Evolutionary conservation across 306 rosid genomes (phyloP).

Genomic region (Sphenostylis stenocarpa): DNA sequence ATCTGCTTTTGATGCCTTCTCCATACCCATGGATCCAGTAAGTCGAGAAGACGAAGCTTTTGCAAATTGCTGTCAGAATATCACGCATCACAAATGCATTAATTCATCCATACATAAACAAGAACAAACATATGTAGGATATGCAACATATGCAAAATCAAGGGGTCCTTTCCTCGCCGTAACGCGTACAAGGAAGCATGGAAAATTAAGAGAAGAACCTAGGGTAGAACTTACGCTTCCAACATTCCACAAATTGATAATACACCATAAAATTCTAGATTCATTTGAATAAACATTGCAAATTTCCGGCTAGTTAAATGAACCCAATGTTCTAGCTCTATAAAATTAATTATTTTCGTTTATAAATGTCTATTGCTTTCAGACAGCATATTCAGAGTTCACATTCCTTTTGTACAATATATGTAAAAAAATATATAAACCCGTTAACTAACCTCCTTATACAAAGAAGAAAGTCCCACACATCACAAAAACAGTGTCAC

Average conservation of each 20-base stretch:
- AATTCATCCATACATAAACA: neutral
- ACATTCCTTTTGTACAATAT: neutral
- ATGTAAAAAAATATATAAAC: neutral
- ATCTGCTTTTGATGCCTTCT: conserved; percentile 38
- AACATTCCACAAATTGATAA: neutral
- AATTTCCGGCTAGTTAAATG: neutral
- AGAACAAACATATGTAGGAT: neutral
- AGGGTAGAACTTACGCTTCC: neutral
- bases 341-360: neutral
- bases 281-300: neutral
- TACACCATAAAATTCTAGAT: neutral
- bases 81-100: conserved; percentile 6
- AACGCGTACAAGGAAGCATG: conserved; percentile 8
- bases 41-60: conserved; percentile 45
- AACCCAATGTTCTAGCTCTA: neutral
- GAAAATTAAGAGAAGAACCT: neutral
- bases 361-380: neutral
- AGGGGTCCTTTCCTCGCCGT: neutral
- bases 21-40: conserved; percentile 35
- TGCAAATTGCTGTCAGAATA: conserved; percentile 29
- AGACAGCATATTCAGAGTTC: neutral
- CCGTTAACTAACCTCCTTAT: neutral
- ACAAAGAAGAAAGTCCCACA: neutral
- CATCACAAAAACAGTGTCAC: neutral
- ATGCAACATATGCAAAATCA: neutral